Percentiles rank a stretch among this genome's conserved stretches.
These are phyloP conservation scores for Nidularia pulvinata DNA, from an alignment of 768 basidiomycete genomes.

Conservation along the genomic window DNA sequence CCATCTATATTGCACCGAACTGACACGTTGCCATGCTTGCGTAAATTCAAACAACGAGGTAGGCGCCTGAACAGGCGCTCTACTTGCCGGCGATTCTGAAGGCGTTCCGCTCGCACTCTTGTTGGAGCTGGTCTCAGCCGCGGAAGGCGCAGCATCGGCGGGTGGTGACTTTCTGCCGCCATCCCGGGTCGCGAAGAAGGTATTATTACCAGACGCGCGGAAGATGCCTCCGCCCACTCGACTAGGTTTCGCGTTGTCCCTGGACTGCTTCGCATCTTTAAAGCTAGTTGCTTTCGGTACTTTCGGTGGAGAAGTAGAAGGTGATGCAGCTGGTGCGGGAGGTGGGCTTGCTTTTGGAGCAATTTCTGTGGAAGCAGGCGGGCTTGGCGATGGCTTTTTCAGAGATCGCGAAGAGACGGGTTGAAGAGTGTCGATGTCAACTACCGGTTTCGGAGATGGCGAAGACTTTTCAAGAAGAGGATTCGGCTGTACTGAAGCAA, in stretches of 20 bases:
- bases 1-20: slow-evolving; percentile 49
- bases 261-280: slow-evolving; percentile 55
- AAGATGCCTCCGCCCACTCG: slow-evolving; percentile 76
- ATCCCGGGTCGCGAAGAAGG: slow-evolving; percentile 39
- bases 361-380: background rate
- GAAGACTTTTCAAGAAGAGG: background rate
- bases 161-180: background rate
- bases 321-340: slow-evolving; percentile 1
- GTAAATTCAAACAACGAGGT: slow-evolving; percentile 60
- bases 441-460: background rate
- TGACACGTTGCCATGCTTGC: slow-evolving; percentile 51
- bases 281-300: slow-evolving; percentile 35
- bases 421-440: slow-evolving; percentile 1
- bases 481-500: background rate
- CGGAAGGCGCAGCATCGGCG: background rate
- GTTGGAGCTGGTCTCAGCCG: background rate
- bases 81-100: background rate
- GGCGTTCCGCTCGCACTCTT: background rate
- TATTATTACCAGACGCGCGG: slow-evolving; percentile 58
- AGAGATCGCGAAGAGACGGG: slow-evolving; percentile 21
- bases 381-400: slow-evolving; percentile 7
- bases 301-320: slow-evolving; percentile 7
- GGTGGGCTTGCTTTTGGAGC: background rate
- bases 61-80: background rate
- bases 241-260: slow-evolving; percentile 41